Evolutionary conservation across 805 yeast species (phyloP).

Genomic region (Sungouiozyma ichnusensis): DNA sequence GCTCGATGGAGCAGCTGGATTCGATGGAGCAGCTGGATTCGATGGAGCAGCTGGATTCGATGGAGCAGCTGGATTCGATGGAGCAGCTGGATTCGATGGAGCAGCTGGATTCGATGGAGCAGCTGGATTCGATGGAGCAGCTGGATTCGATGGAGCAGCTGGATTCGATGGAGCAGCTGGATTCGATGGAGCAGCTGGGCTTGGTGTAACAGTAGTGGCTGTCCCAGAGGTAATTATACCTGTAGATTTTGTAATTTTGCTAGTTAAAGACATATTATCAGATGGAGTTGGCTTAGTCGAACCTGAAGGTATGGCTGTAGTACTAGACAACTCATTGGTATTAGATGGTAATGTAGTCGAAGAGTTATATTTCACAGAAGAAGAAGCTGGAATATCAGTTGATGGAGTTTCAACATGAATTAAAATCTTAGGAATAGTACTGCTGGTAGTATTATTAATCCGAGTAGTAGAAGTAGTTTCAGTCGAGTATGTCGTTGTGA

Average conservation of each 20-base stretch:
- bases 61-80: not conserved
- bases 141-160: slow-evolving; percentile 5
- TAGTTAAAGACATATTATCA: not conserved
- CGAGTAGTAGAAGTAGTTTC: slow-evolving; percentile 3
- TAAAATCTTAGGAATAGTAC: slow-evolving; percentile 2
- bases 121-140: slow-evolving; percentile 1
- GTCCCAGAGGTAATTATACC: not conserved
- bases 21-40: not conserved
- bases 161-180: not conserved
- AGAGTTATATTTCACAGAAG: slow-evolving; percentile 1
- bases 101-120: not conserved
- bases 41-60: not conserved
- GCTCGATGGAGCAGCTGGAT: not conserved
- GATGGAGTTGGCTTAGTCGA: not conserved
- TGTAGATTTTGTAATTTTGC: not conserved
- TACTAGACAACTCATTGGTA: slow-evolving; percentile 1
- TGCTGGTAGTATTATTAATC: slow-evolving; percentile 2
- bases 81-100: not conserved
- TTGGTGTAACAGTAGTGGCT: not conserved
- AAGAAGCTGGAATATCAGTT: not conserved
- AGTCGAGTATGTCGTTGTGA: slow-evolving; percentile 10
- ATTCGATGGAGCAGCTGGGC: not conserved
- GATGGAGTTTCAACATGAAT: slow-evolving; percentile 5
- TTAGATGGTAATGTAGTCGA: slow-evolving; percentile 1
- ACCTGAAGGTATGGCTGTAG: not conserved